Percentiles rank a stretch among this genome's conserved stretches.
phyloP scores from a whole-genome alignment of 1,284 basidiomycete genomes.

The Rhodotorula sp. region DNA sequence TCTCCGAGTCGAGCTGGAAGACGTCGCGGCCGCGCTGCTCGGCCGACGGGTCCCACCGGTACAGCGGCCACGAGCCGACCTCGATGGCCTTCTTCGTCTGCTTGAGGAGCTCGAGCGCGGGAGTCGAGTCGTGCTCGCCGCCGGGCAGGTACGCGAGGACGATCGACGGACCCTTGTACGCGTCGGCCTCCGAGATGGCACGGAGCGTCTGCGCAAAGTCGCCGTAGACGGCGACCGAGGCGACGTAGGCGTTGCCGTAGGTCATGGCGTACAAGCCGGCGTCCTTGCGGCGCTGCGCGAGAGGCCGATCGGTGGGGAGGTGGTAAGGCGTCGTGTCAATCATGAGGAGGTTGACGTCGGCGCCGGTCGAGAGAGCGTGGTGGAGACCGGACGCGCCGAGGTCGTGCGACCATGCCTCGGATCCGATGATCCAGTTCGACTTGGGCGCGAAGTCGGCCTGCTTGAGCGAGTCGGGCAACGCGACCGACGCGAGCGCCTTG shows the following conservation, averaged over 20 bases:
- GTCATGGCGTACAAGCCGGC: constrained; percentile 97
- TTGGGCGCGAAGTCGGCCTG: constrained; percentile 62
- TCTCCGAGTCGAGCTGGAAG: constrained; percentile 89
- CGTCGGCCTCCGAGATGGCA: constrained; percentile 86
- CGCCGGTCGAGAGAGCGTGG: constrained; percentile 83
- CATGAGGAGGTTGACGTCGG: constrained; percentile 93
- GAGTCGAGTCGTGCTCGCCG: constrained; percentile 61
- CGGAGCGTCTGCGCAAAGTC: constrained; percentile 95
- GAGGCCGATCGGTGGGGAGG: constrained; percentile 65
- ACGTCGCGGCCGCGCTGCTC: constrained; percentile 67
- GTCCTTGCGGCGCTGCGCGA: constrained; percentile 60
- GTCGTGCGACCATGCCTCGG: constrained; percentile 96
- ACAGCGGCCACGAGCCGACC: constrained; percentile 96
- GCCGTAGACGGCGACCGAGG: constrained; percentile 90
- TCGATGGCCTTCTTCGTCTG: constrained; percentile 97
- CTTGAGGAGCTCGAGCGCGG: constrained; percentile 84
- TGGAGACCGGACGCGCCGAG: constrained; percentile 94
- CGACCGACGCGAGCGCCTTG: constrained; percentile 35
- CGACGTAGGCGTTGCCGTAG: constrained; percentile 94
- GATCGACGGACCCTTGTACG: constrained; percentile 83
- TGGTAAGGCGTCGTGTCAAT: constrained; percentile 86
- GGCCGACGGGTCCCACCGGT: constrained; percentile 92
- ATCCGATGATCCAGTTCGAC: constrained; percentile 94
- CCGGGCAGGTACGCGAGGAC: constrained; percentile 95
- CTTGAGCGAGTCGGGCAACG: constrained; percentile 52